Evolutionary conservation across 2,329 filamentous ascomycete genomes (phyloP).

Genomic region (Lasiodiplodia theobromae): DNA sequence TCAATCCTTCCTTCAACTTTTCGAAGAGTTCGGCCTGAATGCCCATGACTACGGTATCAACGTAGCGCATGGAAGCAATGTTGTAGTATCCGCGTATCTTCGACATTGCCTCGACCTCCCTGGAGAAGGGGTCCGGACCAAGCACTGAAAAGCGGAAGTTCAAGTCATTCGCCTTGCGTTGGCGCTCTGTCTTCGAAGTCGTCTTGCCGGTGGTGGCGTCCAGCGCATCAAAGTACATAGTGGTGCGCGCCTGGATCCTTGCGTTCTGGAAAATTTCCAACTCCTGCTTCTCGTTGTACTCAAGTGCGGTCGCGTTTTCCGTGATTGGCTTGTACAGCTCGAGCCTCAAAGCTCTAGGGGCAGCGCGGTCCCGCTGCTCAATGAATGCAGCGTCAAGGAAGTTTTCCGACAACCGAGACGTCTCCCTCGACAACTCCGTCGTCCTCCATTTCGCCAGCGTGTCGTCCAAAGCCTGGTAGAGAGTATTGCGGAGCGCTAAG

Average conservation of each 20-base stretch:
- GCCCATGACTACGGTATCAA: constrained; percentile 58
- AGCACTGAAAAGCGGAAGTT: constrained; percentile 46
- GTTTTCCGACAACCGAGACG: constrained; percentile 36
- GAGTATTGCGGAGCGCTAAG: constrained; percentile 21
- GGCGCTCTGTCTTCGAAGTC: constrained; percentile 36
- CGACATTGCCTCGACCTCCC: constrained; percentile 68
- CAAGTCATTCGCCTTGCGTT: constrained; percentile 39
- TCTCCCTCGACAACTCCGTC: constrained; percentile 41
- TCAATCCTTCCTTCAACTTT: constrained; percentile 3
- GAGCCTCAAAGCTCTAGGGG: constrained; percentile 37
- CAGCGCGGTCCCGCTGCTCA: constrained; percentile 36
- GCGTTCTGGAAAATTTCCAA: constrained; percentile 36
- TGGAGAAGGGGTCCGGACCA: constrained; percentile 63
- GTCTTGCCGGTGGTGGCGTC: constrained; percentile 33
- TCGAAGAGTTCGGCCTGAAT: constrained; percentile 44
- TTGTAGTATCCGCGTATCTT: constrained; percentile 74
- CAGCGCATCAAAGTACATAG: constrained; percentile 38
- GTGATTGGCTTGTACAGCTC: constrained; percentile 49
- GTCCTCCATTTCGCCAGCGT: constrained; percentile 40
- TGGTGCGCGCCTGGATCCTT: constrained; percentile 38
- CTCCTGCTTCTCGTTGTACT: constrained; percentile 33
- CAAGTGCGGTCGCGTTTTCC: constrained; percentile 37
- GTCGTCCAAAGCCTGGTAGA: constrained; percentile 39
- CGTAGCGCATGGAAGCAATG: constrained; percentile 69
- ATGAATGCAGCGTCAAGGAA: constrained; percentile 40